Percentiles rank a stretch among this genome's conserved stretches.
Conservation (phyloP, 2,329 filamentous ascomycete species). For the Sporothrix brasiliensis region DNA sequence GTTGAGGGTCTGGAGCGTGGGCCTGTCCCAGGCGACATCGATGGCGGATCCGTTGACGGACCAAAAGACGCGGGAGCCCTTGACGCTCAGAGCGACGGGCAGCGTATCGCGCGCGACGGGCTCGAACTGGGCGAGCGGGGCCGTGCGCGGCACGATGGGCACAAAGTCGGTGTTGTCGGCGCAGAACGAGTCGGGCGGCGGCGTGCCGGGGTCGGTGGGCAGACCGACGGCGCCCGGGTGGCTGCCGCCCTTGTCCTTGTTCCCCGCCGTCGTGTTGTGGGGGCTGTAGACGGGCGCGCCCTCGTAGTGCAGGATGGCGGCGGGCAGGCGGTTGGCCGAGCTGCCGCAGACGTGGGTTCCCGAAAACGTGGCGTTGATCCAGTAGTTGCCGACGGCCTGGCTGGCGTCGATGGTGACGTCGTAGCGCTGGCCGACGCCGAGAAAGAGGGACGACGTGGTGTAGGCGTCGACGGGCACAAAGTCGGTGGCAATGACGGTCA, state of each 20-base stretch:
- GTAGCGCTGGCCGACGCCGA: constrained; percentile 53
- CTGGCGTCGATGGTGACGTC: constrained; percentile 52
- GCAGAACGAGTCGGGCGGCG: constrained; percentile 35
- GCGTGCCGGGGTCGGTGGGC: constrained; percentile 42
- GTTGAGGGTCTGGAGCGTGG: constrained; percentile 43
- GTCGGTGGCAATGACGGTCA: constrained; percentile 57
- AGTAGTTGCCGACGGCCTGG: constrained; percentile 41
- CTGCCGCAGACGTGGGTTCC: constrained; percentile 35
- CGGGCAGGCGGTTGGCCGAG: constrained; percentile 40
- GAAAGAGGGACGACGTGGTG: constrained; percentile 52
- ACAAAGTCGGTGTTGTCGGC: constrained; percentile 34
- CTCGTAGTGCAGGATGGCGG: constrained; percentile 47
- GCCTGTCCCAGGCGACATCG: constrained; percentile 45
- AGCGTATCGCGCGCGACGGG: constrained; percentile 32
- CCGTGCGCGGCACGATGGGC: constrained; percentile 35
- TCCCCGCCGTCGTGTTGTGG: neutral
- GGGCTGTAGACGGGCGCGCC: constrained; percentile 38
- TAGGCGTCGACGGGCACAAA: constrained; percentile 56
- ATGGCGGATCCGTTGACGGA: constrained; percentile 41
- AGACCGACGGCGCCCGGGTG: constrained; percentile 30
- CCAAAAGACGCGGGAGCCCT: constrained; percentile 44
- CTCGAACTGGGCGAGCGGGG: constrained; percentile 32
- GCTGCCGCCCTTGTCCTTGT: neutral
- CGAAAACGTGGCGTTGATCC: constrained; percentile 38
- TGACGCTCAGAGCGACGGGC: constrained; percentile 31